Evolutionary conservation across 768 basidiomycete species (phyloP), one percentile per base, ranked within the genome.

Genomic region (Auriculariales sp.): DNA sequence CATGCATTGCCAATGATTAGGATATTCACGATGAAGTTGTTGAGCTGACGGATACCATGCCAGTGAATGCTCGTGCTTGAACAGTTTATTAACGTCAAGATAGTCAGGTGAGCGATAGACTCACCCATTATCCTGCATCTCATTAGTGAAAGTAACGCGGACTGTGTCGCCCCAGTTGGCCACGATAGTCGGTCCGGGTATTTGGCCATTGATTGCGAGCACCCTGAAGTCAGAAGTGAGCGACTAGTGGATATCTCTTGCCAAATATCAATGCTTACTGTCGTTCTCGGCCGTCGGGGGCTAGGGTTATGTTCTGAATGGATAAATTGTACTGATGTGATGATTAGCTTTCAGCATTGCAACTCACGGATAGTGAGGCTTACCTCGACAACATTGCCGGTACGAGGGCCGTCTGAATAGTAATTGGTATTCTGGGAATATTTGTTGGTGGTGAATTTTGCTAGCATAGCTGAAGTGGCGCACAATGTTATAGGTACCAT

Each of bases 201-300:
- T 44, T 9, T 19, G 22, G 27, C 22, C 22, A 25, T 44, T 44
- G 42, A 46, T 30, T 9, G 34, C 35, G 44, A 51, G 42, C 17
- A 45, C n/a, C 30, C 10, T 27, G 17, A 14, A 42, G 39, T 24
- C 22, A 46, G 44, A 46, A 47, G n/a, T n/a, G n/a, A n/a, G n/a
- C n/a, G n/a, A n/a, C n/a, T n/a, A n/a, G n/a, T n/a, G n/a, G n/a
- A n/a, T n/a, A n/a, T n/a, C n/a, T n/a, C n/a, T n/a, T n/a, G n/a
- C n/a, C n/a, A n/a, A n/a, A n/a, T n/a, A n/a, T n/a, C n/a, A n/a
- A n/a, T n/a, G n/a, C n/a, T n/a, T n/a, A n/a, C n/a, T n/a, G n/a
- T n/a, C n/a, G n/a, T n/a, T n/a, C n/a, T n/a, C n/a, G n/a, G 10
- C 50, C 50, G 45, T 51, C 50, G 15, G 50, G 50, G 10, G 50